A percentile compares a stretch with the other conserved stretches of the same genome.
phyloP scores from a whole-genome alignment of 2,329 filamentous ascomycete genomes.

The Neobulgaria alba region DNA sequence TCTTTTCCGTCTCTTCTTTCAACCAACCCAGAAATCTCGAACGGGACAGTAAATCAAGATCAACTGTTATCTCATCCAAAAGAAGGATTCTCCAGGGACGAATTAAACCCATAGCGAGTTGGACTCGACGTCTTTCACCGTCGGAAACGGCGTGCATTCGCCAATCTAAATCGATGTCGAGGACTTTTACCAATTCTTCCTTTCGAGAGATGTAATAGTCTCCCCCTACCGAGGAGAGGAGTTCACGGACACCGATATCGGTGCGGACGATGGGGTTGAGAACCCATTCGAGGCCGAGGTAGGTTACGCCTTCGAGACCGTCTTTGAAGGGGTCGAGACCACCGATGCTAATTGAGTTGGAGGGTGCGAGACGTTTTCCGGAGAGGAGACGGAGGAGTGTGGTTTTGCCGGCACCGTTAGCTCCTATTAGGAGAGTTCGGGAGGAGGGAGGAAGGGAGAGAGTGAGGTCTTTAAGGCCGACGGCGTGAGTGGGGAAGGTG shows the following conservation, averaged over 20 bases:
- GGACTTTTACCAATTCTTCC: slow-evolving; percentile 77
- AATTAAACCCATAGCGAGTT: slow-evolving; percentile 91
- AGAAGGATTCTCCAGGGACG: slow-evolving; percentile 86
- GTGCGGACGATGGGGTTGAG: slow-evolving; percentile 92
- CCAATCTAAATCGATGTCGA: slow-evolving; percentile 89
- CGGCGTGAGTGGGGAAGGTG: slow-evolving; percentile 75
- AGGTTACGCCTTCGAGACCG: slow-evolving; percentile 86
- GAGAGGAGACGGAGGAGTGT: slow-evolving; percentile 86
- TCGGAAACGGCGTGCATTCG: slow-evolving; percentile 94
- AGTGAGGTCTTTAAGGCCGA: slow-evolving; percentile 65
- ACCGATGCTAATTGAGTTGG: slow-evolving; percentile 63
- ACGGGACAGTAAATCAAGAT: slow-evolving; percentile 79
- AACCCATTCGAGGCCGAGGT: slow-evolving; percentile 96
- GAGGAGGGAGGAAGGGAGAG: slow-evolving; percentile 74
- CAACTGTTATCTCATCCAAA: slow-evolving; percentile 94
- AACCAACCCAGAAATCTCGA: slow-evolving; percentile 81
- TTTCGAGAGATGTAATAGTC: slow-evolving; percentile 72
- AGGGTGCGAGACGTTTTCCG: slow-evolving; percentile 85
- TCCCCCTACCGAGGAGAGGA: slow-evolving; percentile 79
- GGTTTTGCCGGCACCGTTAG: slow-evolving; percentile 96
- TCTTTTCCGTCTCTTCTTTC: slow-evolving; percentile 72
- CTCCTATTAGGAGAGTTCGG: slow-evolving; percentile 85
- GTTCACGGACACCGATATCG: slow-evolving; percentile 83
- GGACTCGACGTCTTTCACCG: slow-evolving; percentile 82
- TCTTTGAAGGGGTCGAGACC: slow-evolving; percentile 89